Evolutionary conservation across 129 eudicot species (phyloP).

Genomic region (Smallanthus sonchifolius): DNA sequence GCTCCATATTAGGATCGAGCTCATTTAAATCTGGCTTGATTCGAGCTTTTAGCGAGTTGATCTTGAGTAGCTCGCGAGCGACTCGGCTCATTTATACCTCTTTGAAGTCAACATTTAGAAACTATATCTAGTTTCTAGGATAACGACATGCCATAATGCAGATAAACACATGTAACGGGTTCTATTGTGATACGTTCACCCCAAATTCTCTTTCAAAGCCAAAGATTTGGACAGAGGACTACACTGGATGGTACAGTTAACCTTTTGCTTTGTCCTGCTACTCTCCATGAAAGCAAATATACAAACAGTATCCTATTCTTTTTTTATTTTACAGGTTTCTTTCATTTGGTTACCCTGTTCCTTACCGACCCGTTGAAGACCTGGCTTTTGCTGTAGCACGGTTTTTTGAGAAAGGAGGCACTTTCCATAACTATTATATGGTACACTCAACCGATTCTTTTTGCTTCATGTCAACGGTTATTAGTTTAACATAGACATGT

Average conservation of each 20-base stretch:
- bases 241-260: conserved; percentile 61
- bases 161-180: conserved; percentile 88
- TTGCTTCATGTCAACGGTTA: neutral
- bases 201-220: conserved; percentile 78
- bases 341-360: conserved; percentile 75
- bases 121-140: conserved; percentile 7
- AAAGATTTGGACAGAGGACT: conserved; percentile 83
- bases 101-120: neutral
- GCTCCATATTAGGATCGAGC: neutral
- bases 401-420: conserved; percentile 66
- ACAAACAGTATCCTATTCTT: neutral
- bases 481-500: neutral
- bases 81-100: neutral
- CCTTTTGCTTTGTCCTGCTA: conserved; percentile 4
- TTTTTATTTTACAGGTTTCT: conserved; percentile 54
- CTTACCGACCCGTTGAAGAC: conserved; percentile 78
- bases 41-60: neutral
- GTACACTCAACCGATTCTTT: conserved; percentile 23
- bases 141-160: conserved; percentile 24
- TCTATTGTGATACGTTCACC: conserved; percentile 61
- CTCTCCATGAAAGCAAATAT: neutral
- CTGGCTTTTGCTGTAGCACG: conserved; percentile 81
- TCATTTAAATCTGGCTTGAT: neutral
- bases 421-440: conserved; percentile 86
- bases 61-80: neutral